Percentiles rank a stretch among this genome's conserved stretches.
These are phyloP conservation scores for Syzygium malaccense DNA, from an alignment of 441 rosid genomes.

Conservation along the genomic window DNA sequence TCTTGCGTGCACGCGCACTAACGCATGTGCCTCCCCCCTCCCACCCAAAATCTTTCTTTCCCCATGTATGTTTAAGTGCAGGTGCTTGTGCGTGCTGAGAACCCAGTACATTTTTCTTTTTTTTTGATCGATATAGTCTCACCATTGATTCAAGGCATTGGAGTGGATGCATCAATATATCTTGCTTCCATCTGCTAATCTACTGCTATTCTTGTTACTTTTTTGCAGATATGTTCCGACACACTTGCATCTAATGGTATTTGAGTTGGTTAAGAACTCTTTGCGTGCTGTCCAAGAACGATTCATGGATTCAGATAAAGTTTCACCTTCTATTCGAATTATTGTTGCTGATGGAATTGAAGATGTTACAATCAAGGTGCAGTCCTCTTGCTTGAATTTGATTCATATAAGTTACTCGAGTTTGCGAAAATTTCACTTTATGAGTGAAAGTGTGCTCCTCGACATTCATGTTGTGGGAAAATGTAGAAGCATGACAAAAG, in stretches of 20 bases:
- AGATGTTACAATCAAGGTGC: conserved; percentile 93
- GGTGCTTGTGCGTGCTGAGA: neutral
- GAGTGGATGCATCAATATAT: neutral
- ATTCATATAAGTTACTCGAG: neutral
- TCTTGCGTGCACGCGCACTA: neutral
- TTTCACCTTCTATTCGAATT: conserved; percentile 71
- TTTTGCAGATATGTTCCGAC: conserved; percentile 72
- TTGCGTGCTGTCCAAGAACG: conserved; percentile 93
- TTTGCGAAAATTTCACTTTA: neutral
- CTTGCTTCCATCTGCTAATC: neutral
- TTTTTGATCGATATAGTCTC: neutral
- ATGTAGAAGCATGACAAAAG: neutral
- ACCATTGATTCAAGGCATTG: neutral
- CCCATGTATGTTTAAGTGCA: neutral
- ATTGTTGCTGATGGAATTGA: conserved; percentile 92
- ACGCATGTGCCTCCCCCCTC: neutral
- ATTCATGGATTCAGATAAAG: conserved; percentile 65
- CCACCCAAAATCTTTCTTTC: neutral
- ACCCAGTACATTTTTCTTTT: neutral
- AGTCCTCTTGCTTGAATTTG: neutral
- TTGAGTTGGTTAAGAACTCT: conserved; percentile 95
- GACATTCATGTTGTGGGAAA: neutral
- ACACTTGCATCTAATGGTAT: conserved; percentile 93
- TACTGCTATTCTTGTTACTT: neutral
- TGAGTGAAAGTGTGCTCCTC: neutral